Percentiles rank a stretch among this genome's conserved stretches.
Conservation (phyloP, 495 filamentous ascomycete species). For the Eremomyces bilateralis region DNA sequence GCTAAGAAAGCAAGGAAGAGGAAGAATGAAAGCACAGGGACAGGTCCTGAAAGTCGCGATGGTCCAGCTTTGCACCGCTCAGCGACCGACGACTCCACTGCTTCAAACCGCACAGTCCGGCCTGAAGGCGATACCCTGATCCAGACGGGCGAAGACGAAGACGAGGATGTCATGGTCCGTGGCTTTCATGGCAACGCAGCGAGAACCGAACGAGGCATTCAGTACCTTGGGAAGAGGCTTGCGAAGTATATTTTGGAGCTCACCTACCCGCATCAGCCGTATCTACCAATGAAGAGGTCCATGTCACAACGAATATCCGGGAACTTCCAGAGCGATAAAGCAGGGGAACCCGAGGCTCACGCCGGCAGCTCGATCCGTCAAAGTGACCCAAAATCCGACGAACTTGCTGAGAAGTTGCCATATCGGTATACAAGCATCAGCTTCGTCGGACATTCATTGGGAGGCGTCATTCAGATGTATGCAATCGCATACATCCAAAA, state of each 20-base stretch:
- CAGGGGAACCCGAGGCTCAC: constrained; percentile 25
- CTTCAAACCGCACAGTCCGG: too few species aligned
- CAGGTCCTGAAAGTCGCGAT: not conserved
- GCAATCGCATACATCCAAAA: constrained; percentile 96
- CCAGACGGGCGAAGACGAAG: constrained; percentile 33
- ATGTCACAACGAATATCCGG: constrained; percentile 13
- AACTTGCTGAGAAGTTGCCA: constrained; percentile 27
- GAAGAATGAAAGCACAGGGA: constrained; percentile 3
- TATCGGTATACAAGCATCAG: constrained; percentile 91
- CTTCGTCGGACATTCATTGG: constrained; percentile 84
- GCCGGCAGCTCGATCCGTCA: constrained; percentile 31
- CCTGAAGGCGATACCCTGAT: constrained; percentile 18
- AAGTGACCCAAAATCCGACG: constrained; percentile 8
- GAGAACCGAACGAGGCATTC: constrained; percentile 82
- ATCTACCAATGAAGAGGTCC: constrained; percentile 42
- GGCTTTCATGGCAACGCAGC: constrained; percentile 80
- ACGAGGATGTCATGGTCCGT: constrained; percentile 83
- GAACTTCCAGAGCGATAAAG: constrained; percentile 6
- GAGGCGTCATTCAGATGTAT: constrained; percentile 81
- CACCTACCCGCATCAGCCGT: constrained; percentile 84
- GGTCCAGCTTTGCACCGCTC: not conserved
- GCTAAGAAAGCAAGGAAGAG: constrained; percentile 32
- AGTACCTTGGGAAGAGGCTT: constrained; percentile 84
- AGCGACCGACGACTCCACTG: constrained; percentile 10
- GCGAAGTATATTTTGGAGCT: constrained; percentile 77